phyloP scores from a whole-genome alignment of 1,139 yeast species.

The Blastobotrys ciferrii region DNA sequence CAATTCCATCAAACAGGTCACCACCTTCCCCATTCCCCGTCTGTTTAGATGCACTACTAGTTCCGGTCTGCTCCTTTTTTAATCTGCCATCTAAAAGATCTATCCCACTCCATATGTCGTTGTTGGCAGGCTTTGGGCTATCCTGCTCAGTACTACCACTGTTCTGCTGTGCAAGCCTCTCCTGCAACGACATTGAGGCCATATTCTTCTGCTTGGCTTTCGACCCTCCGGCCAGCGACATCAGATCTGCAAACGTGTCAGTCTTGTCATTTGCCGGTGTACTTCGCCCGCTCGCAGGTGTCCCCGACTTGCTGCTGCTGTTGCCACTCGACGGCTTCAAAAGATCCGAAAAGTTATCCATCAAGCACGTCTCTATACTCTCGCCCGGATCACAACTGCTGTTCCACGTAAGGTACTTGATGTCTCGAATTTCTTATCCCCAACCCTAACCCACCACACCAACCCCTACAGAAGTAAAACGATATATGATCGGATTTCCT shows the following conservation, averaged over 20 bases:
- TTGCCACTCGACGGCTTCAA: constrained; percentile 11
- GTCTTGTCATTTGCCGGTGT: constrained; percentile 5
- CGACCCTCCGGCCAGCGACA: constrained; percentile 19
- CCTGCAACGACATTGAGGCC: constrained; percentile 29
- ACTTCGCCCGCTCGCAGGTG: constrained; percentile 10
- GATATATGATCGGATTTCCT: no score
- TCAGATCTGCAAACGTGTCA: constrained; percentile 29
- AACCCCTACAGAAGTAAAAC: no score
- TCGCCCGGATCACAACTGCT: background rate
- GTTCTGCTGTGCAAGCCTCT: constrained; percentile 23
- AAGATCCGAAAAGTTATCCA: constrained; percentile 20
- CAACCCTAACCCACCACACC: background rate
- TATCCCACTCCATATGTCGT: constrained; percentile 14
- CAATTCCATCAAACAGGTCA: constrained; percentile 1
- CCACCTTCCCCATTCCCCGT: background rate
- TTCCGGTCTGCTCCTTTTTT: constrained; percentile 5
- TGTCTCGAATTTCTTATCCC: background rate
- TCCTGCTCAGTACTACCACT: constrained; percentile 8
- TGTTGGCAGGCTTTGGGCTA: background rate
- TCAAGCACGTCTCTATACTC: constrained; percentile 1
- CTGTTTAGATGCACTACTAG: background rate
- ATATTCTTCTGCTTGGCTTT: constrained; percentile 16
- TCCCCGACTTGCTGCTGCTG: constrained; percentile 9
- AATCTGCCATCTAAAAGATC: constrained; percentile 11
- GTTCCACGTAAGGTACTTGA: background rate